Conservation (phyloP, 2,329 filamentous ascomycete genomes). For the Verticillium albo-atrum region DNA sequence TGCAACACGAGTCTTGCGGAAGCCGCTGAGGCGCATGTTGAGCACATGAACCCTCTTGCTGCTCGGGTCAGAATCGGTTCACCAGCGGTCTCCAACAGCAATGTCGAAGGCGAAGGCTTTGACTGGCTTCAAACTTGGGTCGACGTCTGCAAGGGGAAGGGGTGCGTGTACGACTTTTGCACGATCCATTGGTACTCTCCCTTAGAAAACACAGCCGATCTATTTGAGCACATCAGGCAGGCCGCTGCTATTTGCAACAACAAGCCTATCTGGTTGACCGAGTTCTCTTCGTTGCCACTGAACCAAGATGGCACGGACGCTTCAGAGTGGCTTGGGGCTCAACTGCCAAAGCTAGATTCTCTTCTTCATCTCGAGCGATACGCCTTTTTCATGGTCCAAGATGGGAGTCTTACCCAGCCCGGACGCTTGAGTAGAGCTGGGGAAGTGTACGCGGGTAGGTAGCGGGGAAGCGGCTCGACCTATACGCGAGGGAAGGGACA, state of each 20-base stretch:
- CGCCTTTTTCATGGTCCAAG: conserved; percentile 49
- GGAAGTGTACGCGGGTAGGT: not conserved
- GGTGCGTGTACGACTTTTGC: conserved; percentile 55
- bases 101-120: conserved; percentile 41
- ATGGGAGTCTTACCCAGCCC: conserved; percentile 33
- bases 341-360: conserved; percentile 42
- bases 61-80: conserved; percentile 49
- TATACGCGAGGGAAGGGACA: not conserved
- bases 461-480: not conserved
- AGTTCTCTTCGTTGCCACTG: conserved; percentile 46
- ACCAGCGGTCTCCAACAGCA: conserved; percentile 59
- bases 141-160: conserved; percentile 36
- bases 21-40: conserved; percentile 33
- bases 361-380: conserved; percentile 48
- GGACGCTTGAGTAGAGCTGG: not conserved
- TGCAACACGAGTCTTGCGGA: conserved; percentile 24
- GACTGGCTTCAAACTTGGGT: conserved; percentile 52
- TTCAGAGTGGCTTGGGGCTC: conserved; percentile 41
- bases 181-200: conserved; percentile 60
- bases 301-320: conserved; percentile 35
- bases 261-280: conserved; percentile 57
- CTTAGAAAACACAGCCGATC: conserved; percentile 37
- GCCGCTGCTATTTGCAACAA: conserved; percentile 38
- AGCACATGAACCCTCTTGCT: conserved; percentile 51
- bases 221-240: conserved; percentile 47